Evolutionary conservation across 1,284 basidiomycete genomes (phyloP), one percentile per base, ranked within the genome.

Genomic region (Sporisorium exsertum): DNA sequence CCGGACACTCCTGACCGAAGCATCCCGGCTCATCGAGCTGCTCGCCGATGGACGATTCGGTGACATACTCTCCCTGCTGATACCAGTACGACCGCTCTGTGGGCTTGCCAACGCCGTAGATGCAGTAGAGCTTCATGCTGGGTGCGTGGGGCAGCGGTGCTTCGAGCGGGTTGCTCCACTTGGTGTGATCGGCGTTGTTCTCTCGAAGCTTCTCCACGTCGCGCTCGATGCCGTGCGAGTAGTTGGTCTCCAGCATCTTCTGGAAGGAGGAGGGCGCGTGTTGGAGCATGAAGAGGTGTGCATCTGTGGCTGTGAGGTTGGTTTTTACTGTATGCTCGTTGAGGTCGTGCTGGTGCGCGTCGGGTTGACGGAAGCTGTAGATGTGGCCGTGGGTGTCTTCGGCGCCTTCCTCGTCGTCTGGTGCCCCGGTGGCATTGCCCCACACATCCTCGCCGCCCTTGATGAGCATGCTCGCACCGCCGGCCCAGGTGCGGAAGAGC

Each of bases 81-180:
- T 82, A 81, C 78, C 75, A 83, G 64, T 84, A 84, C 46, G 63
- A 80, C 51, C 92, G 92, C 89, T 97, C 97, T 0, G 97, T 99
- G 79, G 95, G 92, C 85, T 98, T 98, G 22, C 97, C 97, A 76
- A 94, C 92, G 0, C 96, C 97, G 86, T 99, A 98, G 10, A 95
- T 89, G 79, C 96, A 98, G 86, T 92, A 94, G 24, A 97, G 91
- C 85, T 93, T 95, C 91, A 97, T 93, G 52, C 91, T 92, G 0
- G 95, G 95, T 0, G 96, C 96, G 55, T 91, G 87, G 0, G 96
- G 96, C n/a, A 85, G 66, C 12, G 76, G 56, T 94, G 87, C 81
- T 87, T 99, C 96, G 7, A 98, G 88, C 10, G 96, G 96, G 86
- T 99, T 99, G n/a, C 91, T 89, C 95, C 96, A 99, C 64, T 79